Conservation (phyloP, 2,329 filamentous ascomycete species). For the Atkinsonella texensis region DNA sequence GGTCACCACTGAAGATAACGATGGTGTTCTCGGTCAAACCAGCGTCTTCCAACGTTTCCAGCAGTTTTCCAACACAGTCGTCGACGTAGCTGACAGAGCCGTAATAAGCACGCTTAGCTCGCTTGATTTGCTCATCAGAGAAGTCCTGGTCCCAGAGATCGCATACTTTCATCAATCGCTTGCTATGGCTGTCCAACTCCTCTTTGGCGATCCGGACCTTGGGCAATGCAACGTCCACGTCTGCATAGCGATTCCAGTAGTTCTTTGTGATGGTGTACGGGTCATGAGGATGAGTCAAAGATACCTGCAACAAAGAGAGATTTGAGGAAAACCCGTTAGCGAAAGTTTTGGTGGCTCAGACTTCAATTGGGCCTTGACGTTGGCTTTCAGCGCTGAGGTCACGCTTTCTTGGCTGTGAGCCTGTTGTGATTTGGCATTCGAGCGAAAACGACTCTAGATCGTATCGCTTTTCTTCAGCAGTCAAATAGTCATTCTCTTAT, state of each 20-base stretch:
- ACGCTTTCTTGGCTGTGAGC: neutral
- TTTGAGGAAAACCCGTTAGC: neutral
- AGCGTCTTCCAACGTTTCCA: slow-evolving; percentile 67
- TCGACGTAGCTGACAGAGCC: slow-evolving; percentile 90
- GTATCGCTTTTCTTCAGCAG: neutral
- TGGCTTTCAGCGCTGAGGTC: neutral
- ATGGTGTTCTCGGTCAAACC: slow-evolving; percentile 76
- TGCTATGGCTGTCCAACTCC: slow-evolving; percentile 75
- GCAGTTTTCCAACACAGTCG: slow-evolving; percentile 75
- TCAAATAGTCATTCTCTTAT: neutral
- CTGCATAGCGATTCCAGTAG: slow-evolving; percentile 88
- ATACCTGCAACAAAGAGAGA: slow-evolving; percentile 40
- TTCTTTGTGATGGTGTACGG: slow-evolving; percentile 90
- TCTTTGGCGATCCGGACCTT: slow-evolving; percentile 67
- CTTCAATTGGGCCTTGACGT: neutral
- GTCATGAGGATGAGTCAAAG: slow-evolving; percentile 88
- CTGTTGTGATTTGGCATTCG: neutral
- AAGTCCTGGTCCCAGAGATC: slow-evolving; percentile 79
- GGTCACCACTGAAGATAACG: slow-evolving; percentile 84
- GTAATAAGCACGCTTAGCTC: slow-evolving; percentile 80
- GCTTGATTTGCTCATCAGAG: slow-evolving; percentile 73
- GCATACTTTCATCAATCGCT: slow-evolving; percentile 74
- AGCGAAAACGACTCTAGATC: neutral
- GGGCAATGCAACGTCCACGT: slow-evolving; percentile 74
- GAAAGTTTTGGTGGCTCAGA: neutral